These are phyloP conservation scores for Powellomyces hirtus DNA, from an alignment of 192 early-diverging fungal species.

Conservation along the genomic window DNA sequence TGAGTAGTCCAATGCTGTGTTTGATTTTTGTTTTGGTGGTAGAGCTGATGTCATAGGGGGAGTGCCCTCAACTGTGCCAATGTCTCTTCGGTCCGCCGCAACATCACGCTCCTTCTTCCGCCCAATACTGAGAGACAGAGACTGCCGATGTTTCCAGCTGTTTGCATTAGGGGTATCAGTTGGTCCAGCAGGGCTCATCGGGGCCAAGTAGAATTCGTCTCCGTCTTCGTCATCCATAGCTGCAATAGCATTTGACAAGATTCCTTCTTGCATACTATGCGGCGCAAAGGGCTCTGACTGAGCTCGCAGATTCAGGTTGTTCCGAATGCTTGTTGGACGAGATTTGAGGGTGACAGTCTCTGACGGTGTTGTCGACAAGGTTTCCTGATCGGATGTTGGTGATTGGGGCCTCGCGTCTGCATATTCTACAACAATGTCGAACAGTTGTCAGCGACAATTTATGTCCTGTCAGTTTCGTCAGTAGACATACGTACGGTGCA, in stretches of 20 bases:
- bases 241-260: conserved; percentile 13
- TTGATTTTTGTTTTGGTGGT: neutral
- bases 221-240: conserved; percentile 18
- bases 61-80: neutral
- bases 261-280: conserved; percentile 18
- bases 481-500: too few relatives aligned
- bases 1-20: neutral
- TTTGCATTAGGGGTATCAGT: neutral
- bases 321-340: neutral
- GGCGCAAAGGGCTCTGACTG: neutral
- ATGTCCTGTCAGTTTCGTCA: too few relatives aligned
- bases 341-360: neutral
- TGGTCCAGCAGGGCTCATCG: neutral
- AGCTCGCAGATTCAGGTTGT: neutral
- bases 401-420: too few relatives aligned
- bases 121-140: neutral
- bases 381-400: neutral
- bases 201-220: conserved; percentile 11
- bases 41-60: neutral
- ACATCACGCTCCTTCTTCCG: neutral
- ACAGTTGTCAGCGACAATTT: too few relatives aligned
- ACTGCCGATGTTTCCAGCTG: neutral
- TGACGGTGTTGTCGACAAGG: neutral
- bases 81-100: neutral
- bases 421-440: too few relatives aligned